Evolutionary conservation across 768 basidiomycete genomes (phyloP), one percentile per base, ranked within the genome.

Genomic region (Hysterangium stoloniferum): DNA sequence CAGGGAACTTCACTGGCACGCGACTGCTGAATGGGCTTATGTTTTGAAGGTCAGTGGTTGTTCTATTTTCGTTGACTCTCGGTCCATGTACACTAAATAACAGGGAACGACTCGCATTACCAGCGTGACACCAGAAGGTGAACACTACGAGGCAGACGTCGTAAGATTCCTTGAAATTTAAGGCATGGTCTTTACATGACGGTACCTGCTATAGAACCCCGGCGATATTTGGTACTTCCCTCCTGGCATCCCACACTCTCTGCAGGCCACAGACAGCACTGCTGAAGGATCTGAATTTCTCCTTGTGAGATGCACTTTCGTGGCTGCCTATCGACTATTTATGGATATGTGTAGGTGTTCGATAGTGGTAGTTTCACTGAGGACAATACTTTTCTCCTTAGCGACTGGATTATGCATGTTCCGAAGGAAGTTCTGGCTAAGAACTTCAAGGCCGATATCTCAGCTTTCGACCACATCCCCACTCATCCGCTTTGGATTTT

Each of bases 371-470:
- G 60, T 9, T 82, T 82, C 57, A 73, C 69, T 27, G 81, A 81
- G 61, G 79, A 81, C 41, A 60, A 68, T 3, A 82, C 80, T 1
- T 82, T 82, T 59, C 66, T 76, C 35, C 64, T 81, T 15, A 76
- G 81, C 51, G 82, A 85, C 53, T 85, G 83, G 80, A 66, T 84
- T 20, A 70, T 82, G 3, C 83, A 84, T 56, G 69, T 78, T 13
- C 78, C 79, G 19, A 68, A 72, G 54, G 70, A 73, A 38, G 76
- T 80, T 0, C 63, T 84, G 2, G 79, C 79, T 13, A 82, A 82
- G 66, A 84, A 83, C 61, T 84, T 84, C 60, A 72, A 74, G 32
- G 59, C 70, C 5, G 58, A 63, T 42, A 67, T 68, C 3, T 64
- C 74, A 32, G 67, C 72, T 3, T 81, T 80, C 51, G 70, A 80